Evolutionary conservation across 1,284 basidiomycete species (phyloP), one percentile per base, ranked within the genome.

Genomic region (Papiliotrema laurentii): DNA sequence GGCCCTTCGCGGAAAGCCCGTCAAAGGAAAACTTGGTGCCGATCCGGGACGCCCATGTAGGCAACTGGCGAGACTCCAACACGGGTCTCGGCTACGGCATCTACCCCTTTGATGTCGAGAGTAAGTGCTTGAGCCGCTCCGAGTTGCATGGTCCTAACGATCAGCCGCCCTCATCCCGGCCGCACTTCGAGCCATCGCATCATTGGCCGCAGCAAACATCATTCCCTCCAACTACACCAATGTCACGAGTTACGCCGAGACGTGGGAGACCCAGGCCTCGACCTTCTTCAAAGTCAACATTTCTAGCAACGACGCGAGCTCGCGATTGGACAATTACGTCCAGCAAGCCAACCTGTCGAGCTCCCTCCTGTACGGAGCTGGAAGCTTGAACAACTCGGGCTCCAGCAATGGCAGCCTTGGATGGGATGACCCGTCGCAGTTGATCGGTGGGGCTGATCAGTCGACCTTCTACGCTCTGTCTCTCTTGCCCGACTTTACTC

Each of bases 61-160:
- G 79, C 0, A 76, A 80, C 55, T 81, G 79, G 79, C 63, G 79
- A 37, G 79, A 81, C 58, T 78, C 76, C 24, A 75, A 75, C 49
- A 58, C 74, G 39, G 79, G 79, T 0, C 61, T 78, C 1, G 79
- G 78, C 7, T 78, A 72, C 56, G 78, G 78, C 3, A 65, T 65
- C 30, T 76, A 76, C 47, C 76, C 79, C 7, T 78, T 78, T 54
- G 79, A 80, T 56, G 76, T 80, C 24, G 77, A 77, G 47, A 61
- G 64, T 68, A 37, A 26, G 61, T 56, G 33, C n/a, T 22, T n/a
- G 22, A 10, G 24, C 13, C 31, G 5, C 14, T 14, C 13, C 43
- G 31, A 19, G 27, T 37, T 48, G 35, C 36, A 34, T 4, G 24
- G 16, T 10, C 3, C 30, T 43, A 10, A 28, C 21, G 26, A 1